Evolutionary conservation across 1,284 basidiomycete species (phyloP).

Genomic region (Puccinia novopanici): DNA sequence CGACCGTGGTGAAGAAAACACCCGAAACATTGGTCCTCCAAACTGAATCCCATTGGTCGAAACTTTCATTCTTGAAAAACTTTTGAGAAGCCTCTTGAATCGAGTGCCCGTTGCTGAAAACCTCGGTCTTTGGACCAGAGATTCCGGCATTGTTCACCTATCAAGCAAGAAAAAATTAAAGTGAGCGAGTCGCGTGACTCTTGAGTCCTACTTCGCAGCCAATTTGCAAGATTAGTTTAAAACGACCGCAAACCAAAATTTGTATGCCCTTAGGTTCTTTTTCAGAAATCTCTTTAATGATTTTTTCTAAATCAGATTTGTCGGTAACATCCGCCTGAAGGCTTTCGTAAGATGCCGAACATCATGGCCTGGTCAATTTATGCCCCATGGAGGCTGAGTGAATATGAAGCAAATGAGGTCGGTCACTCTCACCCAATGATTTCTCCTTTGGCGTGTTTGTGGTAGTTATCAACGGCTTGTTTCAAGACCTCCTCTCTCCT

Average conservation of each 20-base stretch:
- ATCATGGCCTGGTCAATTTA: background rate
- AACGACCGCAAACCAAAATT: conserved; percentile 40
- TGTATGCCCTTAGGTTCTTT: conserved; percentile 48
- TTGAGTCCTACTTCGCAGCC: background rate
- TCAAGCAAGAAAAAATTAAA: background rate
- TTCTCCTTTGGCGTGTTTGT: conserved; percentile 41
- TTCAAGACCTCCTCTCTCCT: conserved; percentile 46
- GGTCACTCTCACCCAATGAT: conserved; percentile 37
- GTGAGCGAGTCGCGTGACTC: background rate
- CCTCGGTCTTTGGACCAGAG: conserved; percentile 29
- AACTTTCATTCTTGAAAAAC: conserved; percentile 36
- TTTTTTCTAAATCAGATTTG: conserved; percentile 44
- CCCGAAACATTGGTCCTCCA: conserved; percentile 49
- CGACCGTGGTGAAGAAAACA: conserved; percentile 42
- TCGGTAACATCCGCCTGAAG: conserved; percentile 46
- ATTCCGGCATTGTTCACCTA: conserved; percentile 50
- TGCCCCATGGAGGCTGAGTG: background rate
- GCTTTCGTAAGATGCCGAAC: background rate
- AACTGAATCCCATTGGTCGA: conserved; percentile 47
- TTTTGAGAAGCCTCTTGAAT: conserved; percentile 11
- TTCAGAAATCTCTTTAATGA: conserved; percentile 36
- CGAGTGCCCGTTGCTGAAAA: background rate
- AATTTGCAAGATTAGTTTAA: background rate
- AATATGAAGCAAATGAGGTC: background rate
- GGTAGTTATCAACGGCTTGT: conserved; percentile 43